These are phyloP conservation scores for Xylariales sp. DNA, from an alignment of 2,329 filamentous ascomycete species.

Conservation along the genomic window DNA sequence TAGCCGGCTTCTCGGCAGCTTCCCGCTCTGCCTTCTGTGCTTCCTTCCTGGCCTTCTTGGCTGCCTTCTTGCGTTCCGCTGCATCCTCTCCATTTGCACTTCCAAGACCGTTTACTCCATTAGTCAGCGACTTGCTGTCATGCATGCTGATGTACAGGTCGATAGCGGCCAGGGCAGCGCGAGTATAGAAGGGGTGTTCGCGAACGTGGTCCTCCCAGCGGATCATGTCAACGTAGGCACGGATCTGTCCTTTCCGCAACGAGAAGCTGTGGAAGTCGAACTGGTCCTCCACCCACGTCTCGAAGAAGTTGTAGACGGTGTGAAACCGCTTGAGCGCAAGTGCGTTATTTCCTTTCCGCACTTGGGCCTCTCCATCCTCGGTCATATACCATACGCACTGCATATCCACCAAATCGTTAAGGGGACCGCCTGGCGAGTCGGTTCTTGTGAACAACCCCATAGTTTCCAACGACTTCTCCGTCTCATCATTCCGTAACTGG, in stretches of 20 bases:
- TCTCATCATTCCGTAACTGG: slow-evolving; percentile 87
- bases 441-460: slow-evolving; percentile 93
- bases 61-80: slow-evolving; percentile 75
- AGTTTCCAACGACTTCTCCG: slow-evolving; percentile 77
- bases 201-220: slow-evolving; percentile 90
- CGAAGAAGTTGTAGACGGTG: slow-evolving; percentile 85
- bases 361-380: slow-evolving; percentile 87
- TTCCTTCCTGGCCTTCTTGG: slow-evolving; percentile 87
- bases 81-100: slow-evolving; percentile 49
- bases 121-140: slow-evolving; percentile 65
- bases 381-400: slow-evolving; percentile 97
- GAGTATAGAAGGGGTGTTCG: slow-evolving; percentile 88
- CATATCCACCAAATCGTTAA: slow-evolving; percentile 94
- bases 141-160: slow-evolving; percentile 74
- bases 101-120: slow-evolving; percentile 60
- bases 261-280: slow-evolving; percentile 99
- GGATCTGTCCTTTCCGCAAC: slow-evolving; percentile 90
- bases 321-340: slow-evolving; percentile 91
- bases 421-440: slow-evolving; percentile 79
- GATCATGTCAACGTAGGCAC: slow-evolving; percentile 93
- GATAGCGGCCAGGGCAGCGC: slow-evolving; percentile 77
- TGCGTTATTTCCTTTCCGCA: slow-evolving; percentile 74
- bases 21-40: slow-evolving; percentile 69
- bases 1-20: slow-evolving; percentile 71
- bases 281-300: slow-evolving; percentile 96